Base-by-base conservation (phyloP, 2,329 filamentous ascomycete genomes). In the Dryadomyces quercivorus region DNA sequence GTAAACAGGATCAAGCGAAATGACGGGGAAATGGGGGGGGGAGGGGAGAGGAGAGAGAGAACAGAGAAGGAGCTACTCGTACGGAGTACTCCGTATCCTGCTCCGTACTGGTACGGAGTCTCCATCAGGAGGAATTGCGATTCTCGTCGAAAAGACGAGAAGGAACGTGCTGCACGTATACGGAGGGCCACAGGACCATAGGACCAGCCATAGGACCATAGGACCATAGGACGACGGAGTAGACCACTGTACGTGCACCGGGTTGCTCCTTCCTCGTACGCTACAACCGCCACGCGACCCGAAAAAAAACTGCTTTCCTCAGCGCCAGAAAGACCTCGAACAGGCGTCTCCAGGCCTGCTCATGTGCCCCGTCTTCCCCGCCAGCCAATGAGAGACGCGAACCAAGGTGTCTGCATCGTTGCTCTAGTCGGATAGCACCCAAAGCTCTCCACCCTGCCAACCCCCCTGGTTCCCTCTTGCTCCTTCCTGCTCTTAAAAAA, bases 401-500 rank as follows among this genome's bases (percentile, higher is more conserved):
- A 10, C 9, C 51, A 22, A 18, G 15, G 15, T 44, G 16, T 44
- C 43, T 10, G 6, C 36, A 46, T 26, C 50, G 38, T 34, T 20
- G 15, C 20, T 50, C 20, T 52, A 34, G 47, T 34, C 21, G 50
- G 48, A 51, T 31, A 51, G 26, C 42, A 51, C 42, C 42, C 43
- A 43, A 48, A 40, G 31, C 53, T 55, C 54, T 50, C 54, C 54
- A 56, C 54, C 46, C 31, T 26, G 8, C 18, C 13, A 48, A 22
- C 50, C 49, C 54, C 47, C 46, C 55, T 38, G 51, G 42, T 18
- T 54, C 48, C 52, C 50, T 46, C 40, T 51, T 45, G 57, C 59
- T 55, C 59, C 54, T 59, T 58, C 57, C 58, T 55, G 22, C 42
- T 53, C 48, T 58, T 53, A 54, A 58, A 51, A 57, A 50, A 51